A percentile compares a stretch with the other conserved stretches of the same genome.
phyloP scores from a whole-genome alignment of 2,329 filamentous ascomycete genomes.

The Albifimbria verrucaria region DNA sequence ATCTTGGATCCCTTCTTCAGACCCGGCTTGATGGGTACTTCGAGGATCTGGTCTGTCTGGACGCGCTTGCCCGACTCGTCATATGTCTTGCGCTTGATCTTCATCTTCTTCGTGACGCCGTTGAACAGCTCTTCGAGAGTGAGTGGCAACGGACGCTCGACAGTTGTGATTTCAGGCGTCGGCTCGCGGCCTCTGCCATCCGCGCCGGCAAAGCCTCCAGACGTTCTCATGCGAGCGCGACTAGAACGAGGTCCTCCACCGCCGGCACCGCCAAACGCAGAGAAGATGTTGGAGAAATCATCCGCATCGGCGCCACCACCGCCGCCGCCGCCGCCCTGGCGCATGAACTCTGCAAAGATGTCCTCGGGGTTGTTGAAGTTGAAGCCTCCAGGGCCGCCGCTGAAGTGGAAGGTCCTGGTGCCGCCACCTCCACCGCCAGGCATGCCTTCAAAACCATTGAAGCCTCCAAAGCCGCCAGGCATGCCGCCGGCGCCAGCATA shows the following conservation, averaged over 20 bases:
- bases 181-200: constrained; percentile 25
- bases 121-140: constrained; percentile 85
- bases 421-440: constrained; percentile 41
- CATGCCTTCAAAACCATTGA: constrained; percentile 44
- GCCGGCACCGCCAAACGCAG: constrained; percentile 41
- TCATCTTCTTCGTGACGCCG: constrained; percentile 93
- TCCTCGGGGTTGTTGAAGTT: constrained; percentile 78
- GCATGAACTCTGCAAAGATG: constrained; percentile 83
- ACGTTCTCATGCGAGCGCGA: constrained; percentile 39
- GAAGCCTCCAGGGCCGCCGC: constrained; percentile 62
- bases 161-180: constrained; percentile 84
- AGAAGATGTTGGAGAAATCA: constrained; percentile 54
- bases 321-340: constrained; percentile 44
- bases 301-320: constrained; percentile 40
- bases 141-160: constrained; percentile 79
- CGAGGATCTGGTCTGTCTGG: constrained; percentile 83
- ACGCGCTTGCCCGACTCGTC: constrained; percentile 82
- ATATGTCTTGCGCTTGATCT: constrained; percentile 95
- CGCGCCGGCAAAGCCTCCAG: constrained; percentile 30
- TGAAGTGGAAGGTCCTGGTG: constrained; percentile 64
- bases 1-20: constrained; percentile 98
- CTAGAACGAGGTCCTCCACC: constrained; percentile 31
- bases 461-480: constrained; percentile 49
- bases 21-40: constrained; percentile 93
- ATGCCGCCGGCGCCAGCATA: constrained; percentile 57